These are phyloP conservation scores for Plasmopara viticola DNA, from an alignment of 352 stramenopile genomes.

Conservation along the genomic window DNA sequence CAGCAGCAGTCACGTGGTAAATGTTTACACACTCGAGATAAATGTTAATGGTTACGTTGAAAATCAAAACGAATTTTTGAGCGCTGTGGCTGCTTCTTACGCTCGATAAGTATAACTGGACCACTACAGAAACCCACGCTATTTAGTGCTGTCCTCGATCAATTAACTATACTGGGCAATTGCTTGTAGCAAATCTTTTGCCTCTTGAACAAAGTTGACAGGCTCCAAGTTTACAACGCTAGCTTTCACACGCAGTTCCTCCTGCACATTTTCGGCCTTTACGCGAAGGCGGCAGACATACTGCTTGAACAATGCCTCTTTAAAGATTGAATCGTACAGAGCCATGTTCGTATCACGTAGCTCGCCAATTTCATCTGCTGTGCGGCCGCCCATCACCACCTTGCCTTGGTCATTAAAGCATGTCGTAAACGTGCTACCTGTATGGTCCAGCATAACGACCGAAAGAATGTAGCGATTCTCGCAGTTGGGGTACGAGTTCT, in stretches of 20 bases:
- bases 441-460: constrained; percentile 90
- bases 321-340: constrained; percentile 91
- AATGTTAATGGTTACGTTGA: constrained; percentile 5
- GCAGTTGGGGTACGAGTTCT: constrained; percentile 90
- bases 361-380: constrained; percentile 90
- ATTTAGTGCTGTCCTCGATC: constrained; percentile 2
- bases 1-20: neutral
- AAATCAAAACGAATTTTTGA: neutral
- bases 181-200: constrained; percentile 88
- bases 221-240: constrained; percentile 87
- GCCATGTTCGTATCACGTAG: constrained; percentile 80
- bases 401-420: constrained; percentile 97
- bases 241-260: constrained; percentile 93
- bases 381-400: constrained; percentile 86
- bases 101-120: too few species aligned
- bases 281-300: constrained; percentile 85
- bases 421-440: constrained; percentile 91
- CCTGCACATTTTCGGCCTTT: constrained; percentile 95
- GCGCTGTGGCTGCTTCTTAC: too few species aligned
- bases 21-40: constrained; percentile 25
- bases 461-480: constrained; percentile 95
- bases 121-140: too few species aligned
- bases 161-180: constrained; percentile 84
- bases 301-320: constrained; percentile 89
- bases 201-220: constrained; percentile 92